These are phyloP conservation scores for Chalciporus chontae DNA, from an alignment of 768 basidiomycete genomes.

Conservation along the genomic window DNA sequence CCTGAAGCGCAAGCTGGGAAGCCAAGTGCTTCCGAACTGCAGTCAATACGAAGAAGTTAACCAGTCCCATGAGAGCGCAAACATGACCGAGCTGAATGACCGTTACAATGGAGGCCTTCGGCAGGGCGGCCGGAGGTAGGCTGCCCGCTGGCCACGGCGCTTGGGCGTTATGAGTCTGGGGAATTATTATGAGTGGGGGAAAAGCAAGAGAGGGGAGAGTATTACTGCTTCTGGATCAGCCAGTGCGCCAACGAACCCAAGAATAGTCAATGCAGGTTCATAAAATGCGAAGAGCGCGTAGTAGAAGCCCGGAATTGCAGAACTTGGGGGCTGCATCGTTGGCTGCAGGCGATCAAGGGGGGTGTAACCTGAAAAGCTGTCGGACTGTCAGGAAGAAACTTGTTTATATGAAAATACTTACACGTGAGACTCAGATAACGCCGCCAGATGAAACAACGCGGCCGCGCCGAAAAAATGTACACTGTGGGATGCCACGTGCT, in stretches of 20 bases:
- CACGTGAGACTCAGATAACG: conserved; percentile 3
- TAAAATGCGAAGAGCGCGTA: conserved; percentile 71
- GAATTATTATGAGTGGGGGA: conserved; percentile 1
- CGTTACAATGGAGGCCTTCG: conserved; percentile 64
- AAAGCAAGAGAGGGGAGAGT: not conserved
- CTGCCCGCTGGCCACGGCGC: conserved; percentile 62
- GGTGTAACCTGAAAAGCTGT: not conserved
- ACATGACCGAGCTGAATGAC: conserved; percentile 75
- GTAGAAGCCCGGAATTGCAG: conserved; percentile 71
- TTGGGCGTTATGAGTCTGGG: conserved; percentile 68
- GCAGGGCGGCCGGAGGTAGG: conserved; percentile 46
- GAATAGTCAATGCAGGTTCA: conserved; percentile 62
- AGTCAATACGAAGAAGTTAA: conserved; percentile 66
- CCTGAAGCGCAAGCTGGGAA: conserved; percentile 60
- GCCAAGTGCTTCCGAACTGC: conserved; percentile 59
- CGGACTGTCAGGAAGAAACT: not conserved
- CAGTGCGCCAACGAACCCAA: conserved; percentile 65
- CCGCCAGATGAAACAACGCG: not conserved
- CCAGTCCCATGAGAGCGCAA: conserved; percentile 66
- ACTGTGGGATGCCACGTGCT: not conserved
- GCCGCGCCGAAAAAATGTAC: not conserved
- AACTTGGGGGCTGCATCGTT: conserved; percentile 42
- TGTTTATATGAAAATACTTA: not conserved
- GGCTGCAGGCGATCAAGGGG: not conserved
- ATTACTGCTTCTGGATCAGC: conserved; percentile 63